Evolutionary conservation across 129 eudicot genomes (phyloP).

Genomic region (Artemisia argyi): DNA sequence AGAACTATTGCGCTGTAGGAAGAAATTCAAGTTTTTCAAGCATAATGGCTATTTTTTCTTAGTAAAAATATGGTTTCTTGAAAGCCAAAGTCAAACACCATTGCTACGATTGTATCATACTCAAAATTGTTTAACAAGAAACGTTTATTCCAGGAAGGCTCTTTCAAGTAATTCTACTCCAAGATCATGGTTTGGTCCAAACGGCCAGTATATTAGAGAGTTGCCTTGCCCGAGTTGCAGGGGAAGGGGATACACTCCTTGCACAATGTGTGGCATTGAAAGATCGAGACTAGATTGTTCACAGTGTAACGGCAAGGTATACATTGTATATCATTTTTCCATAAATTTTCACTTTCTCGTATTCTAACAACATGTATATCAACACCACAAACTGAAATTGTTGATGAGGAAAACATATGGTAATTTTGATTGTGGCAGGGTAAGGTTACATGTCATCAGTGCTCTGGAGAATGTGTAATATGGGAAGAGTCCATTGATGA

Average conservation of each 20-base stretch:
- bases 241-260: slow-evolving; percentile 95
- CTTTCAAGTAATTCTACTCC: slow-evolving; percentile 53
- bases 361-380: not conserved
- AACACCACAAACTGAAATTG: slow-evolving; percentile 5
- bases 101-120: not conserved
- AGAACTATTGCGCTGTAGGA: no score
- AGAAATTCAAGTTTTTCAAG: no score
- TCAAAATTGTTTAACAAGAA: not conserved
- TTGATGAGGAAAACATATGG: not conserved
- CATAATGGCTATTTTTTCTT: no score
- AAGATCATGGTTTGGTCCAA: slow-evolving; percentile 99
- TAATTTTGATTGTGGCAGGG: slow-evolving; percentile 51
- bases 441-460: slow-evolving; percentile 65
- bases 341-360: not conserved
- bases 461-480: slow-evolving; percentile 89
- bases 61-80: no score
- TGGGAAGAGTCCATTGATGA: slow-evolving; percentile 99
- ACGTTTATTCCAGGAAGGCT: slow-evolving; percentile 46
- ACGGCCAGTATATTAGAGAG: slow-evolving; percentile 94
- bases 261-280: slow-evolving; percentile 91
- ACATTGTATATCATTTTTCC: not conserved
- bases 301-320: slow-evolving; percentile 87
- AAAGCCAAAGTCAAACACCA: no score
- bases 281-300: slow-evolving; percentile 84
- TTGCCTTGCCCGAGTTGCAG: slow-evolving; percentile 98